Evolutionary conservation across 2,329 filamentous ascomycete species (phyloP).

Genomic region (Cladosporium sp.): DNA sequence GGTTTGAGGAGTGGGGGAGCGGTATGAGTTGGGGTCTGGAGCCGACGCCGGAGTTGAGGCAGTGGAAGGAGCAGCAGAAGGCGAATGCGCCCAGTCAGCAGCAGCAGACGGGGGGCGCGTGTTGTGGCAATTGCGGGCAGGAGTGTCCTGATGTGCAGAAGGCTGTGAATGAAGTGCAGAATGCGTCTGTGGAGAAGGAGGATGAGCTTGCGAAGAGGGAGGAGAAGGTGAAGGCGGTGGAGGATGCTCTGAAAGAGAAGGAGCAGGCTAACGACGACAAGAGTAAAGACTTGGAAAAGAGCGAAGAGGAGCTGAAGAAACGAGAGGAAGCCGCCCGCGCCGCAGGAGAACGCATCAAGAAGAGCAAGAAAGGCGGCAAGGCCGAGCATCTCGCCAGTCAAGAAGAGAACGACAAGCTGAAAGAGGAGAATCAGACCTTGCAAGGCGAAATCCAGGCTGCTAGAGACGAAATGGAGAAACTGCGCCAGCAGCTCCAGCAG

Average conservation of each 20-base stretch:
- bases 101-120: not conserved
- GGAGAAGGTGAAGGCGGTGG: not conserved
- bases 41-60: constrained; percentile 14
- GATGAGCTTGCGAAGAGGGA: constrained; percentile 2
- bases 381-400: constrained; percentile 4
- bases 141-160: not conserved
- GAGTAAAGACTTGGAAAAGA: constrained; percentile 4
- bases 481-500: not conserved
- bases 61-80: constrained; percentile 13
- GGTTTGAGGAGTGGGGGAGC: constrained; percentile 6
- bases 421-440: not conserved
- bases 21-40: constrained; percentile 15
- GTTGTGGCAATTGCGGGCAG: not conserved
- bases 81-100: not conserved
- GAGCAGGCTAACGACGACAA: constrained; percentile 4
- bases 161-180: not conserved
- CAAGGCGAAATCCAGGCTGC: not conserved
- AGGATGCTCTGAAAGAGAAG: not conserved
- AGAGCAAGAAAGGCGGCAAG: constrained; percentile 14
- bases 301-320: constrained; percentile 12
- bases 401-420: constrained; percentile 1
- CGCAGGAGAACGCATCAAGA: constrained; percentile 11
- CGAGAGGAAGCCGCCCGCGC: constrained; percentile 10
- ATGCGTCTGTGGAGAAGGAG: not conserved
- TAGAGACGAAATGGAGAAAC: not conserved